Base-by-base conservation (phyloP, 2,329 filamentous ascomycete genomes). In the Aspergillus sergii region DNA sequence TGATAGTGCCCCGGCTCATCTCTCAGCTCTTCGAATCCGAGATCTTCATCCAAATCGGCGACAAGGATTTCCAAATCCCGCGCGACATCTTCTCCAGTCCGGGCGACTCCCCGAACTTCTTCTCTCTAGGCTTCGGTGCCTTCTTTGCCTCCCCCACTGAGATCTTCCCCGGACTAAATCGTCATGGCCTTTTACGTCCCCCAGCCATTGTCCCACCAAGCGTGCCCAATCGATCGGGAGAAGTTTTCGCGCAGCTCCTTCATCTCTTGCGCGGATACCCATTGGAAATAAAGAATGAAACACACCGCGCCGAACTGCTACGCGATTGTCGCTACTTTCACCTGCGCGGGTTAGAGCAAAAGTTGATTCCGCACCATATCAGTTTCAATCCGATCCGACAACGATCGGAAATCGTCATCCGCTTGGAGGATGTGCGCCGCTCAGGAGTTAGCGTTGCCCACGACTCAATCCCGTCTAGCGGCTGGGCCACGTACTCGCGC, bases 71-170 rank as follows among this genome's bases (percentile, higher is more conserved):
- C 78, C 91, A 93, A 75, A 94, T 98, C 68, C 91, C 94, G 2
- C 91, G 93, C 66, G 92, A 96, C 70, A 84, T 96, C 65, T 96
- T 98, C 78, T 90, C 87, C 34, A 86, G 87, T 41, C 92, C 93
- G 0, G 94, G 94, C 30, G 94, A 98, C 79, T 89, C 88, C n/a
- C 94, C 94, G 14, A 98, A 98, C 77, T 98, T 93, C 84, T 98
- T 98, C 82, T 91, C 93, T 0, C 86, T 97, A 4, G 94, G 94
- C 63, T 97, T 96, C 73, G 90, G 89, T 43, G 87, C 92, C 70
- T 96, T 96, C 84, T 96, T 97, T 81, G 89, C 89, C 19, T 88
- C 88, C 2, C 91, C 91, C 0, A 84, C 87, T 16, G 90, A 96
- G 71, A 86, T 93, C 7, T 97, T 97, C 70, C 94, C 94, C 0